Evolutionary conservation across 2,329 filamentous ascomycete genomes (phyloP).

Genomic region (Penicillium sp.): DNA sequence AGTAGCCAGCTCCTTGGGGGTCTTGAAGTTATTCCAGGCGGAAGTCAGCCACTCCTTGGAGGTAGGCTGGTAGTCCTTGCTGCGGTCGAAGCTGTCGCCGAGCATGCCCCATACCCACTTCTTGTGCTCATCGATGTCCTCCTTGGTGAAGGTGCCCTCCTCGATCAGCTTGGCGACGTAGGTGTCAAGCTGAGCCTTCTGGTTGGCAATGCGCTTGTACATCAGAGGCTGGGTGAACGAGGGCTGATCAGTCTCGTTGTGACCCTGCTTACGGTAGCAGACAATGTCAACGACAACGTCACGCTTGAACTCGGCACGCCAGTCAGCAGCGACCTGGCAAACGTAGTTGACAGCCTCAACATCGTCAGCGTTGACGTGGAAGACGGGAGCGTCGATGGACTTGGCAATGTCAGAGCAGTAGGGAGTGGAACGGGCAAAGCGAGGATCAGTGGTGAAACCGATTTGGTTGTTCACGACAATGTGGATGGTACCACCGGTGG

Average conservation of each 20-base stretch:
- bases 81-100: slow-evolving; percentile 94
- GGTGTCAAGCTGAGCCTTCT: slow-evolving; percentile 81
- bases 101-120: slow-evolving; percentile 99
- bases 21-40: slow-evolving; percentile 99
- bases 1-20: slow-evolving; percentile 91
- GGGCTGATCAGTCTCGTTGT: slow-evolving; percentile 99
- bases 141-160: slow-evolving; percentile 93
- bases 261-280: slow-evolving; percentile 97
- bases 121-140: slow-evolving; percentile 98
- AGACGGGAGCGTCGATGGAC: slow-evolving; percentile 95
- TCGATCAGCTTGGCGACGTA: slow-evolving; percentile 88
- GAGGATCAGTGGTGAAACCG: slow-evolving; percentile 97
- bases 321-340: slow-evolving; percentile 94
- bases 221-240: slow-evolving; percentile 99
- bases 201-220: slow-evolving; percentile 94
- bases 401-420: slow-evolving; percentile 99
- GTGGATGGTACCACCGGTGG: slow-evolving; percentile 95
- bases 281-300: slow-evolving; percentile 98
- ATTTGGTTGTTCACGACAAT: slow-evolving; percentile 99
- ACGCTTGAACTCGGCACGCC: slow-evolving; percentile 97
- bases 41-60: slow-evolving; percentile 98
- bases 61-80: slow-evolving; percentile 94
- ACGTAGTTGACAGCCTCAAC: slow-evolving; percentile 98
- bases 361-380: slow-evolving; percentile 98
- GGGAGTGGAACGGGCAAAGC: slow-evolving; percentile 92